A percentile compares a stretch with the other conserved stretches of the same genome.
These are phyloP conservation scores for Colletotrichum sp. DNA, from an alignment of 2,329 filamentous ascomycete genomes.

Conservation along the genomic window DNA sequence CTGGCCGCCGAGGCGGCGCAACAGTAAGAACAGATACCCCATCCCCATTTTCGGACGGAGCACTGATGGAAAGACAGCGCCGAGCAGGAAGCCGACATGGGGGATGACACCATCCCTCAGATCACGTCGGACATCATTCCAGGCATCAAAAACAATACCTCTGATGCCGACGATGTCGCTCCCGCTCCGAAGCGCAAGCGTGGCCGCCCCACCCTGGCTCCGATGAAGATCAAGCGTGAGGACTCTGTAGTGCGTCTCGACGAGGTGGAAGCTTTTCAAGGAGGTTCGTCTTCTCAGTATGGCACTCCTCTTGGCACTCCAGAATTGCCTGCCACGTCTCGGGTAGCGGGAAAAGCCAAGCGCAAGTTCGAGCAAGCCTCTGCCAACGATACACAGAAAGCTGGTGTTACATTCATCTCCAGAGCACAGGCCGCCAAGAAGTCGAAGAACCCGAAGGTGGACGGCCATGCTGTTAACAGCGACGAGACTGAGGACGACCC, in stretches of 20 bases:
- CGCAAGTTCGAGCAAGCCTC: background rate
- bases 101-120: background rate
- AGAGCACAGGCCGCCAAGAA: background rate
- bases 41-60: background rate
- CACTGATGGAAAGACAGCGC: background rate
- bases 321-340: background rate
- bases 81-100: background rate
- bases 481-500: background rate
- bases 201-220: background rate
- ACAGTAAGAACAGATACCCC: background rate
- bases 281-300: background rate
- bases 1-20: background rate
- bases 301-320: background rate
- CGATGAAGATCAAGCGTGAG: background rate
- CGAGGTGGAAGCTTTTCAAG: background rate
- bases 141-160: background rate
- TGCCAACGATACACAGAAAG: background rate
- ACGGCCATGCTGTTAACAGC: background rate
- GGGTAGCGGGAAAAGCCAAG: background rate
- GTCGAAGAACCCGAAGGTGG: background rate
- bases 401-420: background rate
- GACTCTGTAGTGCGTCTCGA: background rate
- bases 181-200: background rate
- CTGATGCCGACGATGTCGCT: background rate
- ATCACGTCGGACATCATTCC: conserved; percentile 1